These are phyloP conservation scores for Neospora caninum DNA, from an alignment of 169 alveolate genomes.

Conservation along the genomic window DNA sequence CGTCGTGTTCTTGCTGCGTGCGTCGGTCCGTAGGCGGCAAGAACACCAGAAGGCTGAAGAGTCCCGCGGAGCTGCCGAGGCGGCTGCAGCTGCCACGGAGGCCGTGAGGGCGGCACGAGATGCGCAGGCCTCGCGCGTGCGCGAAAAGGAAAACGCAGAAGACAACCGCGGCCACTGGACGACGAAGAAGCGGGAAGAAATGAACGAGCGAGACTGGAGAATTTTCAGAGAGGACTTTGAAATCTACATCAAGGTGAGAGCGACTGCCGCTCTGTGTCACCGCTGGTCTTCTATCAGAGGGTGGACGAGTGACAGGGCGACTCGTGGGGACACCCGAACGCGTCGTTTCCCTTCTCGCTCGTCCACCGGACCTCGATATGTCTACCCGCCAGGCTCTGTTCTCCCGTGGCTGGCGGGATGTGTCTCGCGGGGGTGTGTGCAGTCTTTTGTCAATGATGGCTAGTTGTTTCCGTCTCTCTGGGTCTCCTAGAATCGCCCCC, in stretches of 20 bases:
- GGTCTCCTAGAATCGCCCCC: no score
- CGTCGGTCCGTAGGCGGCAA: conserved; percentile 48
- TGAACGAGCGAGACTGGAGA: conserved; percentile 96
- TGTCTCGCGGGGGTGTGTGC: no score
- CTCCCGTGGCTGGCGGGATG: no score
- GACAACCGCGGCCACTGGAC: conserved; percentile 85
- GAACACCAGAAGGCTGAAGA: conserved; percentile 46
- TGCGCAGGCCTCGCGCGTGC: conserved; percentile 5
- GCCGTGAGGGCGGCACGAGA: conserved; percentile 44
- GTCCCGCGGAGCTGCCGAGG: conserved; percentile 53
- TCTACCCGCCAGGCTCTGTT: neutral
- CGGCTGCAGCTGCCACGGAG: conserved; percentile 50
- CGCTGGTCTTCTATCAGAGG: neutral
- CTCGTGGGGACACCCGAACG: neutral
- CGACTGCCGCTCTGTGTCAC: neutral
- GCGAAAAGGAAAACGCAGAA: conserved; percentile 42
- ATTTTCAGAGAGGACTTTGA: conserved; percentile 95
- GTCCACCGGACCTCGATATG: neutral
- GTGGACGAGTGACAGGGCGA: neutral
- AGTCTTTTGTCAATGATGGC: no score
- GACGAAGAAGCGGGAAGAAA: conserved; percentile 83
- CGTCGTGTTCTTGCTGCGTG: neutral
- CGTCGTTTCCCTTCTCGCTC: no score
- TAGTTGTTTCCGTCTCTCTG: no score
- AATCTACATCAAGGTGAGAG: conserved; percentile 81